Percentiles rank a stretch among this genome's conserved stretches.
Conservation (phyloP, 2,329 filamentous ascomycete species). For the Endoconidiophora polonica region DNA sequence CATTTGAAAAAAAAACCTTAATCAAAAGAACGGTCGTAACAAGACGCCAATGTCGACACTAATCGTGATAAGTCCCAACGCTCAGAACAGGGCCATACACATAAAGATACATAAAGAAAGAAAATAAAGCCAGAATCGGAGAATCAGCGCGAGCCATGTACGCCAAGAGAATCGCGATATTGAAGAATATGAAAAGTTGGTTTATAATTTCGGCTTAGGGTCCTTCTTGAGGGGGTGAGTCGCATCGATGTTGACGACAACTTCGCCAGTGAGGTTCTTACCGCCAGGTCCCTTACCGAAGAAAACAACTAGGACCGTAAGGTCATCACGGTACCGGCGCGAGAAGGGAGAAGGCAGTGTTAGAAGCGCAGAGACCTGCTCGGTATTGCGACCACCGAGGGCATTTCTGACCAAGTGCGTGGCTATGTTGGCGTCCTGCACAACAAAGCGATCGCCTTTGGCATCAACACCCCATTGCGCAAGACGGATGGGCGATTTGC, state of each 20-base stretch:
- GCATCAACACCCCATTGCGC: conserved; percentile 77
- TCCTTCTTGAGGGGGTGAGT: conserved; percentile 28
- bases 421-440: conserved; percentile 89
- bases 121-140: too few relatives aligned
- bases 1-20: too few relatives aligned
- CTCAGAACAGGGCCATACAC: too few relatives aligned
- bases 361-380: conserved; percentile 82
- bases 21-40: too few relatives aligned
- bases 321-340: conserved; percentile 79
- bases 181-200: too few relatives aligned
- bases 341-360: conserved; percentile 86
- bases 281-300: conserved; percentile 59
- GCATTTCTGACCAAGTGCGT: conserved; percentile 93
- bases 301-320: conserved; percentile 97
- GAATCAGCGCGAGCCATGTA: too few relatives aligned
- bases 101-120: too few relatives aligned
- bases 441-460: conserved; percentile 65
- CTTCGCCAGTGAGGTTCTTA: conserved; percentile 46
- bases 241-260: conserved; percentile 74
- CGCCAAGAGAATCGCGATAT: too few relatives aligned
- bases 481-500: conserved; percentile 69
- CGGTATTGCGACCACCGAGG: conserved; percentile 78
- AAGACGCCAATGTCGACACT: too few relatives aligned
- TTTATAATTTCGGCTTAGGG: conserved; percentile 25
- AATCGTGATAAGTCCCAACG: too few relatives aligned